Conservation (phyloP, 2,329 filamentous ascomycete genomes). For the Dactylella cylindrospora region DNA sequence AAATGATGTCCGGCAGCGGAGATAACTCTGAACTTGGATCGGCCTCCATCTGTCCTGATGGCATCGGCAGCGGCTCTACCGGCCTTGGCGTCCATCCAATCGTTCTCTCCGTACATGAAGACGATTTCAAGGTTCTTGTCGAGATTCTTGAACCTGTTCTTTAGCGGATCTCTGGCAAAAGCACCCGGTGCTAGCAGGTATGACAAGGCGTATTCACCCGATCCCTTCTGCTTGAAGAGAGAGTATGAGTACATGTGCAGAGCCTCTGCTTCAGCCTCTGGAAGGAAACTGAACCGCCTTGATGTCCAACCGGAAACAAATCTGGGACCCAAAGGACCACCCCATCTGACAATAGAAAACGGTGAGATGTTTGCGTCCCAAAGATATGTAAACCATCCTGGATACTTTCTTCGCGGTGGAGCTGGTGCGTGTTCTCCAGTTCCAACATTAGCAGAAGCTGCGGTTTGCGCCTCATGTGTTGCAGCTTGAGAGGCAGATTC, state of each 20-base stretch:
- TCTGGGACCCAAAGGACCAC: conserved; percentile 84
- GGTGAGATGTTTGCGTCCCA: conserved; percentile 98
- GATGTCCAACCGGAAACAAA: conserved; percentile 95
- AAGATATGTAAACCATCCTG: conserved; percentile 85
- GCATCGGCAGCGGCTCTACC: conserved; percentile 78
- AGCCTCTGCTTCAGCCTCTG: conserved; percentile 73
- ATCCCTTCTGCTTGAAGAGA: conserved; percentile 87
- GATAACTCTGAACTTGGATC: conserved; percentile 79
- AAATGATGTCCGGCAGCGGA: conserved; percentile 70
- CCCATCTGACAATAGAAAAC: conserved; percentile 83
- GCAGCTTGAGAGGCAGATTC: conserved; percentile 53
- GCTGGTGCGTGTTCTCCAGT: conserved; percentile 45
- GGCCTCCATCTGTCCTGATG: conserved; percentile 74
- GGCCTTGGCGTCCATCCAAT: conserved; percentile 97
- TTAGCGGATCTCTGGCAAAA: conserved; percentile 82
- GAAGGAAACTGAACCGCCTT: conserved; percentile 86
- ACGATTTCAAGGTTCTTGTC: conserved; percentile 74
- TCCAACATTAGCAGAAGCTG: conserved; percentile 50
- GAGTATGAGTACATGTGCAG: conserved; percentile 93
- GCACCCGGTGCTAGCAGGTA: conserved; percentile 93
- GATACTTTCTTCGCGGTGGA: conserved; percentile 63
- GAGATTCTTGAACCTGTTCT: conserved; percentile 81
- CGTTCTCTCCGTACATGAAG: conserved; percentile 94
- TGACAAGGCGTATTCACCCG: conserved; percentile 87
- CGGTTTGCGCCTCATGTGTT: conserved; percentile 23